Conservation (phyloP, 768 basidiomycete species). For the Serendipita sp. region DNA sequence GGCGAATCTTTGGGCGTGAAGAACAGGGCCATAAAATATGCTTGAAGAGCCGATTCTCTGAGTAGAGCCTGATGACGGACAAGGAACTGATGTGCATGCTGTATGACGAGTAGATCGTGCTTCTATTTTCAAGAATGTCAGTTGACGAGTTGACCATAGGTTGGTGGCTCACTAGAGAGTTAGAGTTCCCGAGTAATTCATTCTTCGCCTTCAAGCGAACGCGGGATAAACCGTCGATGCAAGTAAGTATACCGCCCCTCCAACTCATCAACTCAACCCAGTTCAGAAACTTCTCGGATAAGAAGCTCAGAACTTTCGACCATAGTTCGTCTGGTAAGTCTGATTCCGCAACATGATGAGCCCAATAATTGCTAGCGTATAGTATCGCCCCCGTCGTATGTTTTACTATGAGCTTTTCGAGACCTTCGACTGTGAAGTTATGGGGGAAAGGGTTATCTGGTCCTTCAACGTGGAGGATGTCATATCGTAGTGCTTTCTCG, state of each 20-base stretch:
- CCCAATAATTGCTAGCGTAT: too few species aligned
- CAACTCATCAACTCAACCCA: neutral
- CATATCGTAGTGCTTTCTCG: too few species aligned
- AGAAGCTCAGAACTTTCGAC: neutral
- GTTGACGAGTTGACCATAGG: neutral
- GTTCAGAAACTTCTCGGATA: neutral
- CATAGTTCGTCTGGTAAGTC: too few species aligned
- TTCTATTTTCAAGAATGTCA: neutral
- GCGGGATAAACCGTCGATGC: neutral
- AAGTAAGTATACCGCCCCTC: neutral
- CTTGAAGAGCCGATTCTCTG: neutral
- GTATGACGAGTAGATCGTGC: neutral
- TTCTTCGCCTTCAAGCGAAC: neutral
- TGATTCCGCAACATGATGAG: too few species aligned
- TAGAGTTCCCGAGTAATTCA: neutral
- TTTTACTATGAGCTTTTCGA: too few species aligned
- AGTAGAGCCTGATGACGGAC: neutral
- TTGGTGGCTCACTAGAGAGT: neutral
- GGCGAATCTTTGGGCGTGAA: neutral
- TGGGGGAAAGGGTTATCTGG: too few species aligned
- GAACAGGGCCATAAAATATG: neutral
- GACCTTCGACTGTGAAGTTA: too few species aligned
- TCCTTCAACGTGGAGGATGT: too few species aligned
- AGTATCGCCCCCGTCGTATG: too few species aligned
- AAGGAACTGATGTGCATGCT: neutral